Percentiles rank a stretch among this genome's conserved stretches.
Evolutionary conservation across 2,329 filamentous ascomycete species (phyloP).

Genomic region (Verticillium nubilum): DNA sequence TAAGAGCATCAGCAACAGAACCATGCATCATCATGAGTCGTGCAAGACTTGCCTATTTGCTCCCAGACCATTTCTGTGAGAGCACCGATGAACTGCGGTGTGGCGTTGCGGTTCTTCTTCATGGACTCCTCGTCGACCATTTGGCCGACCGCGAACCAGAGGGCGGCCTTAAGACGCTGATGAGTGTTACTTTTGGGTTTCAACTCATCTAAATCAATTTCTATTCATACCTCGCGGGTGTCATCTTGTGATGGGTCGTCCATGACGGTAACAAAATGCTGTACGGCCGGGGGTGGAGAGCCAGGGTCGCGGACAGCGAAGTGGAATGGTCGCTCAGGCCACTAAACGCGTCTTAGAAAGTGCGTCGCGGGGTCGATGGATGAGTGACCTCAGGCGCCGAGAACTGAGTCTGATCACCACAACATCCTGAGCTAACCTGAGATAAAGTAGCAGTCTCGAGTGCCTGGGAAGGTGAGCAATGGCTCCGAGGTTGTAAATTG

Average conservation of each 20-base stretch:
- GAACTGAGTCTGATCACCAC: not conserved
- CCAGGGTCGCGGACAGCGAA: too few relatives aligned
- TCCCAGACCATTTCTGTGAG: constrained; percentile 83
- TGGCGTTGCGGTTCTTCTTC: constrained; percentile 72
- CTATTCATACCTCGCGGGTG: constrained; percentile 26
- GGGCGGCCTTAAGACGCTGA: constrained; percentile 75
- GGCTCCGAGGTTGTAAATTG: too few relatives aligned
- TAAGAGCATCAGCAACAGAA: not conserved
- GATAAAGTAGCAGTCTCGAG: too few relatives aligned
- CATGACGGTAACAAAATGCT: constrained; percentile 17
- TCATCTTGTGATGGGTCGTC: constrained; percentile 24
- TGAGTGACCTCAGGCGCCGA: not conserved
- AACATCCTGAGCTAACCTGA: too few relatives aligned
- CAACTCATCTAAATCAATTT: not conserved
- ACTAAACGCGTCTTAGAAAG: constrained; percentile 10
- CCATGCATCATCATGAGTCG: not conserved
- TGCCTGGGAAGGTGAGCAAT: too few relatives aligned
- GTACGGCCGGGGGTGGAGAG: too few relatives aligned
- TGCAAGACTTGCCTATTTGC: constrained; percentile 62
- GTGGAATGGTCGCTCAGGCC: not conserved
- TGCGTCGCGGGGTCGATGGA: constrained; percentile 3
- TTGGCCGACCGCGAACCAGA: constrained; percentile 80
- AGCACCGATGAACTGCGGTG: constrained; percentile 83
- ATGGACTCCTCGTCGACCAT: constrained; percentile 84
- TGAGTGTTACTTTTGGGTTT: not conserved